A percentile compares a stretch with the other conserved stretches of the same genome.
These are phyloP conservation scores for Sabuloglossum arenarium DNA, from an alignment of 495 filamentous ascomycete genomes.

Conservation along the genomic window DNA sequence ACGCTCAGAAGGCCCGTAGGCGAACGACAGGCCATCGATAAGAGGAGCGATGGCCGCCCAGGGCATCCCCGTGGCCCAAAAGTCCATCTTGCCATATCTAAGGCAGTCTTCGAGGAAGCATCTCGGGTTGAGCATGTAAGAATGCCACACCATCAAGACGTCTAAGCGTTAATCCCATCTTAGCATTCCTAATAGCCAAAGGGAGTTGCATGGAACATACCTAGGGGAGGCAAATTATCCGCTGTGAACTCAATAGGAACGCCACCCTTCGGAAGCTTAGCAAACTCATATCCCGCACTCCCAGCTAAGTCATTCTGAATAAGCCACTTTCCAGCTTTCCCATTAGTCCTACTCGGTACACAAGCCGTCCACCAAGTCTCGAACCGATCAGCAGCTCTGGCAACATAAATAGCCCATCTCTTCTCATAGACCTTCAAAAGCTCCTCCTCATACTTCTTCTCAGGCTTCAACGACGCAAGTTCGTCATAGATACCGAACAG, in stretches of 20 bases:
- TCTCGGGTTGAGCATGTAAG: slow-evolving; percentile 67
- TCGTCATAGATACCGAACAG: slow-evolving; percentile 40
- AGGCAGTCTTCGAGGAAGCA: slow-evolving; percentile 62
- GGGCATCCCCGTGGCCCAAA: slow-evolving; percentile 51
- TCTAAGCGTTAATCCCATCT: slow-evolving; percentile 23
- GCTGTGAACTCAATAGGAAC: slow-evolving; percentile 1
- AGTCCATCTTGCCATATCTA: slow-evolving; percentile 29
- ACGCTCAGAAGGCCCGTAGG: slow-evolving; percentile 30
- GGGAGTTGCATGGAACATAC: slow-evolving; percentile 9
- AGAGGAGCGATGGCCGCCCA: slow-evolving; percentile 34
- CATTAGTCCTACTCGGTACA: neutral
- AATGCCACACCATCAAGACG: slow-evolving; percentile 80
- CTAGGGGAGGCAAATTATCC: slow-evolving; percentile 14
- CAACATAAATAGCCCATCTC: slow-evolving; percentile 58
- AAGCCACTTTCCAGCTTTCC: neutral
- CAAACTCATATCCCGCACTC: slow-evolving; percentile 9
- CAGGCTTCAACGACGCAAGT: neutral
- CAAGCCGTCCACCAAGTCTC: slow-evolving; percentile 41
- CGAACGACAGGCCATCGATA: slow-evolving; percentile 43
- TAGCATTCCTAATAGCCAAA: neutral
- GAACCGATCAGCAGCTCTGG: slow-evolving; percentile 55
- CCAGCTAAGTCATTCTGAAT: slow-evolving; percentile 11
- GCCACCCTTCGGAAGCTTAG: neutral
- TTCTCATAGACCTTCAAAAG: slow-evolving; percentile 46
- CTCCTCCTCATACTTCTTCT: slow-evolving; percentile 8